Percentiles rank a stretch among this genome's conserved stretches.
Conservation (phyloP, 345 rosid genomes). For the Adansonia digitata region DNA sequence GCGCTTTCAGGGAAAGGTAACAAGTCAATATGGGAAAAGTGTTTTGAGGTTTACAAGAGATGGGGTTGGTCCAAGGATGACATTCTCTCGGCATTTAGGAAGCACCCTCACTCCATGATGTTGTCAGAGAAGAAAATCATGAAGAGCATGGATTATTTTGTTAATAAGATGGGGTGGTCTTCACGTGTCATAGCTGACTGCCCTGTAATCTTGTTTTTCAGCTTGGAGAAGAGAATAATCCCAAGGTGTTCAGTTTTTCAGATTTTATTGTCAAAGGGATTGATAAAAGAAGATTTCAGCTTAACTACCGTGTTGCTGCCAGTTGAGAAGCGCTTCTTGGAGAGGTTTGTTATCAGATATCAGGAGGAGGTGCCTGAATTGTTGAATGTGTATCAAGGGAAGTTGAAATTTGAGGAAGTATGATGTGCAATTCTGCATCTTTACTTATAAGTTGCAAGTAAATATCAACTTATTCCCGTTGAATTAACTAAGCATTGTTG, state of each 20-base stretch:
- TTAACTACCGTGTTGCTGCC: conserved; percentile 34
- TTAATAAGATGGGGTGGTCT: conserved; percentile 36
- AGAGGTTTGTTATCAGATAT: conserved; percentile 38
- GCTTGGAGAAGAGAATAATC: conserved; percentile 49
- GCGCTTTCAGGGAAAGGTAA: conserved; percentile 39
- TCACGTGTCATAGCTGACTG: conserved; percentile 30
- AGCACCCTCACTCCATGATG: conserved; percentile 48
- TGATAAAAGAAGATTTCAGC: conserved; percentile 43
- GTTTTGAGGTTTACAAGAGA: conserved; percentile 38
- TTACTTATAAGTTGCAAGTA: neutral
- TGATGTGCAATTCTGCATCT: neutral
- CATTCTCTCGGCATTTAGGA: conserved; percentile 39
- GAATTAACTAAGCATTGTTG: neutral
- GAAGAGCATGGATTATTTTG: conserved; percentile 43
- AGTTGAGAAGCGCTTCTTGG: conserved; percentile 32
- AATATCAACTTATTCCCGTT: neutral
- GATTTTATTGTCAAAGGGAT: conserved; percentile 35
- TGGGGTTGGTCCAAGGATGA: conserved; percentile 59
- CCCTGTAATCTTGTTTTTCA: conserved; percentile 37
- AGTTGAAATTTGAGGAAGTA: conserved; percentile 11
- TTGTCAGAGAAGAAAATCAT: conserved; percentile 43
- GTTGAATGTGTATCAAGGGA: conserved; percentile 31
- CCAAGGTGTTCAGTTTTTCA: conserved; percentile 41
- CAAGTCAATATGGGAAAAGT: conserved; percentile 35
- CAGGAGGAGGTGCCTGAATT: conserved; percentile 37